phyloP scores from a whole-genome alignment of 192 early-diverging fungal genomes.

The Coemansia furcata region DNA sequence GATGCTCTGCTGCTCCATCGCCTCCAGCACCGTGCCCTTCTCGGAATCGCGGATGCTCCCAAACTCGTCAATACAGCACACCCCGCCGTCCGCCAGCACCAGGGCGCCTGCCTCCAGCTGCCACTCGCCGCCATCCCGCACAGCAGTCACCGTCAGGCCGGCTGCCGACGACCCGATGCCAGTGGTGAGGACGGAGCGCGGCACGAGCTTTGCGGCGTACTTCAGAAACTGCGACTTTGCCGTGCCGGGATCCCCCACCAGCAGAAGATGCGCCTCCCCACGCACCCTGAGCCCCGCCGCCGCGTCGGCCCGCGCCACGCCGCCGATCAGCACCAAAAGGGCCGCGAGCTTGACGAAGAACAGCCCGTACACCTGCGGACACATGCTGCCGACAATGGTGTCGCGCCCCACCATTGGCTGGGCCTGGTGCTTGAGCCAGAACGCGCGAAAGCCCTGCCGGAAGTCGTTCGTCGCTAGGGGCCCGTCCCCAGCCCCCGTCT shows the following conservation, averaged over 20 bases:
- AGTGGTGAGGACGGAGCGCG: conserved; percentile 71
- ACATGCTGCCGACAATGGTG: conserved; percentile 59
- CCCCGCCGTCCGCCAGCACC: conserved; percentile 72
- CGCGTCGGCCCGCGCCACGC: conserved; percentile 57
- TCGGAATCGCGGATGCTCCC: conserved; percentile 71
- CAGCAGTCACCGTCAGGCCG: conserved; percentile 73
- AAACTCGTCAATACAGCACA: conserved; percentile 87
- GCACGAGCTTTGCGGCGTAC: conserved; percentile 62
- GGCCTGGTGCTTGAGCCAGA: conserved; percentile 48
- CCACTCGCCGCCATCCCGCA: conserved; percentile 74
- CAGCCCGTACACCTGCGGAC: conserved; percentile 69
- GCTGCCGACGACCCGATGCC: conserved; percentile 74
- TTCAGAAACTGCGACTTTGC: conserved; percentile 82
- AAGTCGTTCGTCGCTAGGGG: conserved; percentile 57
- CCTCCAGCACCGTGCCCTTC: conserved; percentile 73
- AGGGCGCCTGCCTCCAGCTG: conserved; percentile 79
- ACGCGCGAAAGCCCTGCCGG: conserved; percentile 54
- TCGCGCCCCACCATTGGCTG: conserved; percentile 53
- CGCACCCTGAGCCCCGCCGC: conserved; percentile 63
- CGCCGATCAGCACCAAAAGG: conserved; percentile 67
- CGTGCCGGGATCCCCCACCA: conserved; percentile 77
- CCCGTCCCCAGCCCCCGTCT: conserved; percentile 50
- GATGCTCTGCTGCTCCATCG: conserved; percentile 85
- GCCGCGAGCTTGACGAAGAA: conserved; percentile 70
- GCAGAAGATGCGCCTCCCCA: conserved; percentile 70